Evolutionary conservation across 768 basidiomycete species (phyloP).

Genomic region (Asterophora parasitica): DNA sequence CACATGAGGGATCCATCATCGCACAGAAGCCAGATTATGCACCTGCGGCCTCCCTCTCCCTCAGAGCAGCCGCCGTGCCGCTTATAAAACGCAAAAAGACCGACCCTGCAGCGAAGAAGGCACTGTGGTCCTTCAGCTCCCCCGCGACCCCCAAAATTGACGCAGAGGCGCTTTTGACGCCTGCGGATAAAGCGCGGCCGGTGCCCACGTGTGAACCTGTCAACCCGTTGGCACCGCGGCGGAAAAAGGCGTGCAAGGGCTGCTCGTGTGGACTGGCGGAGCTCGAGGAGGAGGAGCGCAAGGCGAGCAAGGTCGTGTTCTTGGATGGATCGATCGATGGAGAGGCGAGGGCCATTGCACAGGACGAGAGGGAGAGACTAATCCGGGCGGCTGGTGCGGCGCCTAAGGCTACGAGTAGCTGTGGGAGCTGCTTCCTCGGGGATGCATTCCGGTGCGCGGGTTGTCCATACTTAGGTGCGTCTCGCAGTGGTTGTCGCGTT

Average conservation of each 20-base stretch:
- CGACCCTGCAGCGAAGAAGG: slow-evolving; percentile 76
- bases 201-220: slow-evolving; percentile 73
- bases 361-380: slow-evolving; percentile 62
- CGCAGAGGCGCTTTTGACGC: slow-evolving; percentile 77
- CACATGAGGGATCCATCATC: slow-evolving; percentile 41
- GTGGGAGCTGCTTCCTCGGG: slow-evolving; percentile 95
- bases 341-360: slow-evolving; percentile 50
- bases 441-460: slow-evolving; percentile 96
- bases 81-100: slow-evolving; percentile 50
- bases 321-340: slow-evolving; percentile 62
- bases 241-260: slow-evolving; percentile 92
- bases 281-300: slow-evolving; percentile 79
- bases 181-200: slow-evolving; percentile 77
- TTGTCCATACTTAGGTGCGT: slow-evolving; percentile 93
- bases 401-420: slow-evolving; percentile 90
- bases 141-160: slow-evolving; percentile 74
- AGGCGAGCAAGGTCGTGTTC: slow-evolving; percentile 56
- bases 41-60: slow-evolving; percentile 34
- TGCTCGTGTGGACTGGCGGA: slow-evolving; percentile 97
- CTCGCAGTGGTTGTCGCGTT: background rate
- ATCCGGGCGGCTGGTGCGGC: slow-evolving; percentile 62
- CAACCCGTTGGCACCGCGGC: slow-evolving; percentile 44
- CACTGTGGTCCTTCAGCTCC: slow-evolving; percentile 78
- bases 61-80: slow-evolving; percentile 44
- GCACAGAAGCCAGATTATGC: slow-evolving; percentile 67